phyloP scores from a whole-genome alignment of 108 stramenopile species.

The Discostella pseudostelligera region DNA sequence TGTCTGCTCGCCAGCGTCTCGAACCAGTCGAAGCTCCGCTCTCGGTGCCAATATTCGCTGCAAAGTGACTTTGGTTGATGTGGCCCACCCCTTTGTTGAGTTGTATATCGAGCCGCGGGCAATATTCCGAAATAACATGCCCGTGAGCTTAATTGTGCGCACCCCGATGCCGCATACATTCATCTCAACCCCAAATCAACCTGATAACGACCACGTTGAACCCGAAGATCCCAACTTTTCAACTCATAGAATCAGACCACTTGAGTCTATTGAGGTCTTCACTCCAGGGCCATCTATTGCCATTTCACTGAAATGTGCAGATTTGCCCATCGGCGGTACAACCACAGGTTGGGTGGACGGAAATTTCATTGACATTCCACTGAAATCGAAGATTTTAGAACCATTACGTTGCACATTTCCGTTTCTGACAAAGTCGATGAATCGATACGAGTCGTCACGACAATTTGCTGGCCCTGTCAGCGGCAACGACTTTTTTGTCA shows the following conservation, averaged over 20 bases:
- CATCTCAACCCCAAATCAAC: constrained; percentile 14
- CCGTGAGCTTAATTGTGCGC: constrained; percentile 56
- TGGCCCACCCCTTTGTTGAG: constrained; percentile 53
- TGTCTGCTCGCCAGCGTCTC: constrained; percentile 30
- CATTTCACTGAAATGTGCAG: constrained; percentile 57
- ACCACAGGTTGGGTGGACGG: constrained; percentile 76
- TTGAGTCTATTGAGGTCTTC: constrained; percentile 67
- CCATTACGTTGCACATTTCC: constrained; percentile 68
- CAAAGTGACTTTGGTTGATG: constrained; percentile 49
- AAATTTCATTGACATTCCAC: constrained; percentile 74
- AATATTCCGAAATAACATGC: constrained; percentile 64
- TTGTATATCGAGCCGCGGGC: constrained; percentile 68
- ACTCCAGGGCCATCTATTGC: constrained; percentile 83
- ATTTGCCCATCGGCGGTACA: constrained; percentile 66
- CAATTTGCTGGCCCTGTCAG: constrained; percentile 6
- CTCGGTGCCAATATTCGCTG: constrained; percentile 48
- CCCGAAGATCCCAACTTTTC: constrained; percentile 15
- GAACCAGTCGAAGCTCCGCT: constrained; percentile 7
- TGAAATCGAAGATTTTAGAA: constrained; percentile 54
- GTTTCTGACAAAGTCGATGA: constrained; percentile 35
- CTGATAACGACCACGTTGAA: constrained; percentile 10
- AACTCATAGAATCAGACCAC: constrained; percentile 48
- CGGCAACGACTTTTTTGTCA: constrained; percentile 67
- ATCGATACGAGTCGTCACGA: constrained; percentile 26
- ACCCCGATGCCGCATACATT: constrained; percentile 87